Evolutionary conservation across 257 asterid species (phyloP), one percentile per base, ranked within the genome.

Genomic region (Penstemon barbatus): DNA sequence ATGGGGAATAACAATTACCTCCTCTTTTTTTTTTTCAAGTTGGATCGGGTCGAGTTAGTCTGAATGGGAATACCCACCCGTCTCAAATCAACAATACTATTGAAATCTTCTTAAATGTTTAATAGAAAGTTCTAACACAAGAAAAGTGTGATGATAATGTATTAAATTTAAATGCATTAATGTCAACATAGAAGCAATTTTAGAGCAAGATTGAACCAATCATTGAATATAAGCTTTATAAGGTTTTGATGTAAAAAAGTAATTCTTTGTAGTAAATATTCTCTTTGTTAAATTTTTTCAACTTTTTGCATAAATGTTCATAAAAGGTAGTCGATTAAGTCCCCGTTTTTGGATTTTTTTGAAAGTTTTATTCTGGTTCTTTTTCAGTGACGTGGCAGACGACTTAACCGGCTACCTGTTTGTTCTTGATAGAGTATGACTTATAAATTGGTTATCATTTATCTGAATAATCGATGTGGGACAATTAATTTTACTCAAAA

Each of bases 241-340:
- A 25, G 33, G 33, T 25, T 25, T 25, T 25, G 33, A 25, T 1
- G 33, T 1, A 38, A 41, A 61, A 61, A 19, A 5, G 12, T 11
- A 45, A 0, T 1, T 46, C 33, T 50, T 10, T 46, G 19, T 33
- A 1, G 43, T 63, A 5, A 3, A 25, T 45, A 4, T 19, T 12
- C 43, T 36, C n/a, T 57, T 25, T 6, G 36, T 46, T 25, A 48
- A 36, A 45, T 7, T 7, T 63, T 25, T 46, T 12, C 10, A 5
- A 46, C 51, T 33, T 63, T 61, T n/a, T 3, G 33, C 8, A 7
- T 18, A 25, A 25, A 25, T 63, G 8, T 18, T 18, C 25, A 38
- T 49, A 65, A 51, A 66, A 40, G 61, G 52, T 66, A 66, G 71
- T 18, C 71, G 42, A 19, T 19, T 53, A 66, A 66, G 51, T 51